Evolutionary conservation across 768 basidiomycete genomes (phyloP).

Genomic region (Termitomyces sp.): DNA sequence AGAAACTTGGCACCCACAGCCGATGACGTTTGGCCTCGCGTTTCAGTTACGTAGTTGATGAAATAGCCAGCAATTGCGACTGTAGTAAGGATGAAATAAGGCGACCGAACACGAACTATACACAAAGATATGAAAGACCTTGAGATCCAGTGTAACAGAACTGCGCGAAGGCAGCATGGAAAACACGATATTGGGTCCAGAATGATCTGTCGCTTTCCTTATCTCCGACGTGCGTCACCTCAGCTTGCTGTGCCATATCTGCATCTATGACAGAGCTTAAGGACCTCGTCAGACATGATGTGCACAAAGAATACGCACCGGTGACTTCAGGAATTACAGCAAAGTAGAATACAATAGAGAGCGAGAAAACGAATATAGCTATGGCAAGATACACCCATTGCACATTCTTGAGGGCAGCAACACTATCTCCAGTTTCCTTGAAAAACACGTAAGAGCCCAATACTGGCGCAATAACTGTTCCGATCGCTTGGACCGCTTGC

Average conservation of each 20-base stretch:
- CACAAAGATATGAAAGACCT: constrained; percentile 12
- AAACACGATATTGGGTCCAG: constrained; percentile 23
- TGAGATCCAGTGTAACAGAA: constrained; percentile 28
- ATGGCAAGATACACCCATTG: constrained; percentile 32
- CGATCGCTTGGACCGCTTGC: constrained; percentile 27
- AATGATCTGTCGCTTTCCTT: constrained; percentile 21
- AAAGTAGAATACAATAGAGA: constrained; percentile 26
- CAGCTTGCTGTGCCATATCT: constrained; percentile 30
- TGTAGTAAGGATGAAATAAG: constrained; percentile 3
- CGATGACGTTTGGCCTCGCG: constrained; percentile 17
- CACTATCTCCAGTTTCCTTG: constrained; percentile 25
- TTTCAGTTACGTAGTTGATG: constrained; percentile 28
- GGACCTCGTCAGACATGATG: not conserved
- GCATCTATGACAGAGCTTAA: constrained; percentile 15
- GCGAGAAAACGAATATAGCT: constrained; percentile 26
- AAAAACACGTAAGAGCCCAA: constrained; percentile 30
- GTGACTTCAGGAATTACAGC: constrained; percentile 30
- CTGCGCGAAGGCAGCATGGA: constrained; percentile 28
- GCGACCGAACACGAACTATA: not conserved
- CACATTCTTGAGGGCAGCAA: constrained; percentile 23
- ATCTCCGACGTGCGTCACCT: constrained; percentile 24
- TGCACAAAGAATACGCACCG: constrained; percentile 11
- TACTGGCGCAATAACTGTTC: constrained; percentile 28
- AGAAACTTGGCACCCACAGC: constrained; percentile 25
- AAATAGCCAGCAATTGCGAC: constrained; percentile 28